Percentiles rank a stretch among this genome's conserved stretches.
Conservation (phyloP, 768 basidiomycete species). For the Suillus subluteus region DNA sequence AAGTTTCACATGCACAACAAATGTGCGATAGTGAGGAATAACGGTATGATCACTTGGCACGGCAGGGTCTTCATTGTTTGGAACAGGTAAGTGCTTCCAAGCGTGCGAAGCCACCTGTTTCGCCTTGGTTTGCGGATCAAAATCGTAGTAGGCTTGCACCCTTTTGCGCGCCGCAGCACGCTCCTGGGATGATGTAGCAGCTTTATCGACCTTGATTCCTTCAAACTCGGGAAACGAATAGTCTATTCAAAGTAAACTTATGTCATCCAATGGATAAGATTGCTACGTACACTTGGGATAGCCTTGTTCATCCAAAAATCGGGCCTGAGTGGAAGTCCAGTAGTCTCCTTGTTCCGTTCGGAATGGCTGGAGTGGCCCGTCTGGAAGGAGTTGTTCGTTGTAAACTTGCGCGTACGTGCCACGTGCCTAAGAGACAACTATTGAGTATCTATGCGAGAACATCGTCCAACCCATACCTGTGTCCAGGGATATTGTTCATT, state of each 20-base stretch:
- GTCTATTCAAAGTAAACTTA: slow-evolving; percentile 16
- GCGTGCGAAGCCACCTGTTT: slow-evolving; percentile 4
- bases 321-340: slow-evolving; percentile 29
- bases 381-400: slow-evolving; percentile 24
- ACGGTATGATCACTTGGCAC: slow-evolving; percentile 22
- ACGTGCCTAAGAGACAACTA: slow-evolving; percentile 11
- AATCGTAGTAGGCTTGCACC: slow-evolving; percentile 28
- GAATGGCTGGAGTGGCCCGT: slow-evolving; percentile 28
- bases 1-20: slow-evolving; percentile 29
- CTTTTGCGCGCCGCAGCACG: slow-evolving; percentile 25
- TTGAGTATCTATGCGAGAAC: neutral
- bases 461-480: slow-evolving; percentile 19
- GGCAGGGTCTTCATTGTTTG: slow-evolving; percentile 6
- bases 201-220: slow-evolving; percentile 30
- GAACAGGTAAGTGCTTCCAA: slow-evolving; percentile 24
- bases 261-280: neutral
- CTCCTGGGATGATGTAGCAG: slow-evolving; percentile 16
- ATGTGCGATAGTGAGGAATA: slow-evolving; percentile 28
- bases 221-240: slow-evolving; percentile 32
- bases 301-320: slow-evolving; percentile 22
- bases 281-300: slow-evolving; percentile 26
- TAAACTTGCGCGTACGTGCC: slow-evolving; percentile 30
- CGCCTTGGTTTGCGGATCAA: slow-evolving; percentile 24
- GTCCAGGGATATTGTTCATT: slow-evolving; percentile 24
- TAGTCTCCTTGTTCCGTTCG: slow-evolving; percentile 27